Evolutionary conservation across 768 basidiomycete species (phyloP).

Genomic region (Xanthoconium stramineum): DNA sequence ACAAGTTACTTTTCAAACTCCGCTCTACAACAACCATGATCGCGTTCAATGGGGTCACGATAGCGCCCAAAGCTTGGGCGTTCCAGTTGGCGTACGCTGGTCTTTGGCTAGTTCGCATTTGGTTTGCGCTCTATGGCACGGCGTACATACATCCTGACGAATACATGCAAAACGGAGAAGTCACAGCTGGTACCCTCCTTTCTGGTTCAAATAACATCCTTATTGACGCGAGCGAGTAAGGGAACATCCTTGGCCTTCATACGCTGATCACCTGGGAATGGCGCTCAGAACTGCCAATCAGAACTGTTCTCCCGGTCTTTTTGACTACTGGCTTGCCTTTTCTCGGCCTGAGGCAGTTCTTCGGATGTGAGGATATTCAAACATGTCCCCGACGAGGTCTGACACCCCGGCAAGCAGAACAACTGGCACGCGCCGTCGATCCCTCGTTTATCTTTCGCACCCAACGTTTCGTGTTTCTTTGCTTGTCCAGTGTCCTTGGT

Average conservation of each 20-base stretch:
- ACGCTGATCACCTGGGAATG: constrained; percentile 38
- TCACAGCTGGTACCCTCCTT: constrained; percentile 31
- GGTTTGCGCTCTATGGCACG: constrained; percentile 33
- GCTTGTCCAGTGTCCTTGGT: constrained; percentile 35
- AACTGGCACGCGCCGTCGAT: not conserved
- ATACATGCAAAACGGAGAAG: constrained; percentile 40
- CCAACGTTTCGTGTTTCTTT: constrained; percentile 31
- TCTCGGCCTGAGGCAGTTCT: constrained; percentile 12
- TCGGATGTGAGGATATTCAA: constrained; percentile 22
- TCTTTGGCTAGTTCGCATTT: constrained; percentile 28
- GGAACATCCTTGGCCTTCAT: constrained; percentile 27
- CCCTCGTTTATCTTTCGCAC: constrained; percentile 25
- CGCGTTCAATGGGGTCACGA: not conserved
- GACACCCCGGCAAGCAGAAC: constrained; percentile 13
- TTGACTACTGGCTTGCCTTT: constrained; percentile 35
- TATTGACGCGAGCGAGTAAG: constrained; percentile 21
- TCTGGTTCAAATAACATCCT: not conserved
- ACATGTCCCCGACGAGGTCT: not conserved
- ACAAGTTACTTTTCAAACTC: constrained; percentile 30
- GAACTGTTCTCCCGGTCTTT: constrained; percentile 34
- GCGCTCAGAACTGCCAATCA: constrained; percentile 32
- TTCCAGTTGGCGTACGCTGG: constrained; percentile 20
- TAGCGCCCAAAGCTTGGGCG: constrained; percentile 9
- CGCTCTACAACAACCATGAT: constrained; percentile 1
- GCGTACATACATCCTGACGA: constrained; percentile 43